Evolutionary conservation across 2,329 filamentous ascomycete species (phyloP).

Genomic region (Penicillium crustosum): DNA sequence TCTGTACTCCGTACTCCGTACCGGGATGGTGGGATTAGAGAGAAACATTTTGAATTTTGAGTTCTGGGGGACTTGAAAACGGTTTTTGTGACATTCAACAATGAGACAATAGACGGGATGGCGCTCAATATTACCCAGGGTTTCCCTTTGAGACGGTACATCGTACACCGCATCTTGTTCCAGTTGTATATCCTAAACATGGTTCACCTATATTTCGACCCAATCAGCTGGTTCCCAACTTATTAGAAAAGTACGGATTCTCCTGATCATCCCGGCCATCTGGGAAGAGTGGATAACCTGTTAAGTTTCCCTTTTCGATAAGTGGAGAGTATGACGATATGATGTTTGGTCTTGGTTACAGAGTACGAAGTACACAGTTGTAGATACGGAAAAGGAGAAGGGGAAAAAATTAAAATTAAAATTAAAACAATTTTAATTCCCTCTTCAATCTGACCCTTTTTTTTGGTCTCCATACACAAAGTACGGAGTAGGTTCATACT

Average conservation of each 20-base stretch:
- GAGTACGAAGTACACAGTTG: not conserved
- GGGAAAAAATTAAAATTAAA: not conserved
- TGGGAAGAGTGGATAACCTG: constrained; percentile 9
- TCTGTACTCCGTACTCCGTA: not conserved
- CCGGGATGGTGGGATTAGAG: not conserved
- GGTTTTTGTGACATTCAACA: not conserved
- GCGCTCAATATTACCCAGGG: not conserved
- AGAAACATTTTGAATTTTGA: constrained; percentile 2
- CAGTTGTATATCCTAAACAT: not conserved
- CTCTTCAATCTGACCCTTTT: not conserved
- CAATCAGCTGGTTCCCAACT: constrained; percentile 10
- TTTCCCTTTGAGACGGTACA: not conserved
- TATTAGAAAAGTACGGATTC: not conserved
- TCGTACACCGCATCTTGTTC: constrained; percentile 6
- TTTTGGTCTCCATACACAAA: not conserved
- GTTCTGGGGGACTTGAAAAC: not conserved
- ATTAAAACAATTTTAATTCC: not conserved
- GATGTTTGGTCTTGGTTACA: not conserved
- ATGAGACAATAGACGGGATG: constrained; percentile 3
- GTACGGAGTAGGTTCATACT: constrained; percentile 5
- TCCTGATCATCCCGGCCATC: constrained; percentile 9
- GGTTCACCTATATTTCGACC: not conserved
- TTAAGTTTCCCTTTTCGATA: constrained; percentile 1
- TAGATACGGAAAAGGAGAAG: not conserved
- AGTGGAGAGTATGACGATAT: constrained; percentile 9